phyloP scores from a whole-genome alignment of 2,329 filamentous ascomycete genomes.

The Penicillium sclerotiorum region DNA sequence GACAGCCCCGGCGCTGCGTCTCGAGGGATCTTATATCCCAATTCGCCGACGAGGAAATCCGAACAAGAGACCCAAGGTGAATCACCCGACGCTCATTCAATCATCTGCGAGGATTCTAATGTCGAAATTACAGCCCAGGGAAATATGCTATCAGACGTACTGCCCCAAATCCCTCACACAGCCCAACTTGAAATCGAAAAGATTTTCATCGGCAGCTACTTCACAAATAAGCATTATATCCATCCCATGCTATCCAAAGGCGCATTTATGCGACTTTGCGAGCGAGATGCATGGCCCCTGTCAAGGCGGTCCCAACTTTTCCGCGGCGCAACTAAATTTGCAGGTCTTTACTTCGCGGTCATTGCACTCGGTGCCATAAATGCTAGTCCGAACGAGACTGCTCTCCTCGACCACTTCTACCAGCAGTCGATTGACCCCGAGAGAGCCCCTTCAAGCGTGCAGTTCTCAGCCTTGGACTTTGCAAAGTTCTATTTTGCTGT shows the following conservation, averaged over 20 bases:
- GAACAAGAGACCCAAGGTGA: not conserved
- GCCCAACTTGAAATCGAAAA: constrained; percentile 29
- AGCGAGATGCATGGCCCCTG: constrained; percentile 14
- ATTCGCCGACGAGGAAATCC: not conserved
- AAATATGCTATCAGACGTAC: not conserved
- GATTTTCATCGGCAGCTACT: constrained; percentile 30
- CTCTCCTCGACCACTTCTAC: constrained; percentile 19
- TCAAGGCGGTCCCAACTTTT: not conserved
- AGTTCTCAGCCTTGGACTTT: constrained; percentile 22
- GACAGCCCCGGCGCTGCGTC: not conserved
- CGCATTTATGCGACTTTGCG: constrained; percentile 25
- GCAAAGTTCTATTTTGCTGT: constrained; percentile 31
- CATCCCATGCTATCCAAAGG: constrained; percentile 26
- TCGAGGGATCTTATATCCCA: not conserved
- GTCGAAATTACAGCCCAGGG: not conserved
- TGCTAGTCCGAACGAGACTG: constrained; percentile 1
- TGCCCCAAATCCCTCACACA: not conserved
- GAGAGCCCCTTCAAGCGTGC: not conserved
- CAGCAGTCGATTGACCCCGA: constrained; percentile 5
- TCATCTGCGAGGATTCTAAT: not conserved
- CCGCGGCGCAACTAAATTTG: not conserved
- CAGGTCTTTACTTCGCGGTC: not conserved
- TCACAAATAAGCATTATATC: constrained; percentile 31
- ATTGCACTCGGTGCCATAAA: constrained; percentile 2
- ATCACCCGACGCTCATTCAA: too few relatives aligned